Evolutionary conservation across 805 yeast species (phyloP).

Genomic region (Deakozyma indianensis): DNA sequence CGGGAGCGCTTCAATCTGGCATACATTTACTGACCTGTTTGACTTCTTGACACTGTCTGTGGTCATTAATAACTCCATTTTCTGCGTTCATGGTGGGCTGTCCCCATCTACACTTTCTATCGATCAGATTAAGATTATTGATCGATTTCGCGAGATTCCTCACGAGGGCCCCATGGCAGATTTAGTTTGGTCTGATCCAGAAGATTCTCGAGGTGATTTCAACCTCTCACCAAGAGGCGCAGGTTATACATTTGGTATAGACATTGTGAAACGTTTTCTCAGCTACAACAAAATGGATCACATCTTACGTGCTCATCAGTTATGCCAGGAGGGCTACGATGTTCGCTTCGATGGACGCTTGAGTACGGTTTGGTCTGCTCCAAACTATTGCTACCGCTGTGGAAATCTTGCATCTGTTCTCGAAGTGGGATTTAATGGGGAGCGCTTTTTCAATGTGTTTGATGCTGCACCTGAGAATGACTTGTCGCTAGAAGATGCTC

Average conservation of each 20-base stretch:
- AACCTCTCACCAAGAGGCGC: conserved; percentile 93
- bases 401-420: conserved; percentile 97
- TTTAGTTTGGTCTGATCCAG: conserved; percentile 97
- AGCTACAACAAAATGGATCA: conserved; percentile 64
- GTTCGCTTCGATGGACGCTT: conserved; percentile 81
- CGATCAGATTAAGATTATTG: conserved; percentile 82
- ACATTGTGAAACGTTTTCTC: conserved; percentile 78
- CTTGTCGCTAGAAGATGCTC: conserved; percentile 21
- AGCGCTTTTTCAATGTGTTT: conserved; percentile 72
- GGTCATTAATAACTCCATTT: conserved; percentile 76
- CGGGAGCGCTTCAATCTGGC: conserved; percentile 72
- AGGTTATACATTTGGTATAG: conserved; percentile 89
- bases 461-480: conserved; percentile 95
- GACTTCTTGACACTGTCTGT: conserved; percentile 83
- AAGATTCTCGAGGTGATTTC: conserved; percentile 64
- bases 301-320: conserved; percentile 86
- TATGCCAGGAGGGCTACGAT: conserved; percentile 93
- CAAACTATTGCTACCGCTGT: conserved; percentile 93
- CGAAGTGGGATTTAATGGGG: conserved; percentile 61
- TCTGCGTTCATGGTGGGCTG: conserved; percentile 94
- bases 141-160: conserved; percentile 87
- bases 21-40: conserved; percentile 78
- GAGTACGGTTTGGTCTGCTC: conserved; percentile 97
- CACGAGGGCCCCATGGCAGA: conserved; percentile 99
- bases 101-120: conserved; percentile 91